Base-by-base conservation (phyloP, 805 yeast species). In the Sugiyamaella smithiae region DNA sequence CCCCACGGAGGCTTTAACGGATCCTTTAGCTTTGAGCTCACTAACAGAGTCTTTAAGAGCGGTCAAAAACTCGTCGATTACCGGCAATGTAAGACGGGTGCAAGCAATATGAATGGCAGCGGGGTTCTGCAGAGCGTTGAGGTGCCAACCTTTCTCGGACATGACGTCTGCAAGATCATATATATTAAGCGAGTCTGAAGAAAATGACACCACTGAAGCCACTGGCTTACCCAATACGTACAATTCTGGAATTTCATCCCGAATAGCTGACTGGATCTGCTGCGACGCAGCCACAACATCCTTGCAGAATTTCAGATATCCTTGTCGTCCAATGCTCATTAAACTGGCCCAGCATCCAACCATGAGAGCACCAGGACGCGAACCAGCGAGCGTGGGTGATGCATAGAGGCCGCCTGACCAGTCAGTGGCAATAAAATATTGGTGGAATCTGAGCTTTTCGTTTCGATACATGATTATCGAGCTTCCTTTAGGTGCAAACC, bases 291-390 rank as follows among this genome's bases (percentile, higher is more conserved):
- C 57, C 5, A 89, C 80, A 43, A 91, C 90, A 9, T 78, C 81
- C 48, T 65, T 67, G 54, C 96, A 83, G 1, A 83, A 75, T 52
- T 81, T 64, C 4, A 66, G 73, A 65, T 91, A 91, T 0, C 98
- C 98, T n/a, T 79, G 78, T 48, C 79, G 81, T 33, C 99, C 99
- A 48, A 90, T 74, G 54, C 76, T 75, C 40, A 91, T 69, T 76
- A 91, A 69, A 0, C 97, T 89, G 0, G 97, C 95, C 97, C 98
- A 93, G 66, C 98, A 90, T 0, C 97, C 98, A n/a, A 85, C 98
- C 75, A 89, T 85, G 29, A 91, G 72, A 0, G 98, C 97, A 42
- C 99, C 99, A 0, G 98, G 98, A 55, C 98, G 78, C 8, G 96
- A 87, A 1, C 99, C 99, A 0, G 98, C 97, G 43, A 93, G 70